A percentile compares a stretch with the other conserved stretches of the same genome.
phyloP scores from a whole-genome alignment of 2,329 filamentous ascomycete species.

The Keithomyces neogunnii region DNA sequence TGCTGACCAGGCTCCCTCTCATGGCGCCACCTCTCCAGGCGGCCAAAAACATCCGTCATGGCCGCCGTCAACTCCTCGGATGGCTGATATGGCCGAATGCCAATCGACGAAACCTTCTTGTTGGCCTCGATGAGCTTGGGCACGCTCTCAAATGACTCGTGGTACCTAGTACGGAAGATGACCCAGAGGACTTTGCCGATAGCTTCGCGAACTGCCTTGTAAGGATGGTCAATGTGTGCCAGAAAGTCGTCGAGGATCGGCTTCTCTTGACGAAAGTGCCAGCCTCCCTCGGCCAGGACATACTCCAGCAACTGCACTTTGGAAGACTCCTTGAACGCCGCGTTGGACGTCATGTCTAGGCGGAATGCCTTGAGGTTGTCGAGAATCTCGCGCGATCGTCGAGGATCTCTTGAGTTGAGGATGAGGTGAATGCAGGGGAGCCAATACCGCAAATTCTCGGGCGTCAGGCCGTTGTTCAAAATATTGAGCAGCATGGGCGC shows the following conservation, averaged over 20 bases:
- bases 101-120: conserved; percentile 71
- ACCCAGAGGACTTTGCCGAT: conserved; percentile 84
- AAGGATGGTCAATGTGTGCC: conserved; percentile 87
- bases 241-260: conserved; percentile 87
- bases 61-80: conserved; percentile 63
- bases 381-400: conserved; percentile 77
- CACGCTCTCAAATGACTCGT: conserved; percentile 86
- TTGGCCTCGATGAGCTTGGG: conserved; percentile 67
- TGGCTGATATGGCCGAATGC: conserved; percentile 74
- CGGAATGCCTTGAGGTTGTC: conserved; percentile 77
- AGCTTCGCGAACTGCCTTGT: conserved; percentile 92
- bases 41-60: conserved; percentile 66
- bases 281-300: conserved; percentile 77
- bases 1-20: conserved; percentile 82
- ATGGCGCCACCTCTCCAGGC: conserved; percentile 79
- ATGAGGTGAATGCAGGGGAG: conserved; percentile 86
- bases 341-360: conserved; percentile 89
- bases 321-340: conserved; percentile 96
- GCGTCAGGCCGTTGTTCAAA: conserved; percentile 85
- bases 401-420: conserved; percentile 80
- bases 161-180: conserved; percentile 85
- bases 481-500: conserved; percentile 81
- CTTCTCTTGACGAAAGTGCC: conserved; percentile 90
- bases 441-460: conserved; percentile 94
- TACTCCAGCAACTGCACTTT: conserved; percentile 90